A percentile compares a stretch with the other conserved stretches of the same genome.
These are phyloP conservation scores for Poterioochromonas sp. DNA, from an alignment of 352 stramenopile genomes.

Conservation along the genomic window DNA sequence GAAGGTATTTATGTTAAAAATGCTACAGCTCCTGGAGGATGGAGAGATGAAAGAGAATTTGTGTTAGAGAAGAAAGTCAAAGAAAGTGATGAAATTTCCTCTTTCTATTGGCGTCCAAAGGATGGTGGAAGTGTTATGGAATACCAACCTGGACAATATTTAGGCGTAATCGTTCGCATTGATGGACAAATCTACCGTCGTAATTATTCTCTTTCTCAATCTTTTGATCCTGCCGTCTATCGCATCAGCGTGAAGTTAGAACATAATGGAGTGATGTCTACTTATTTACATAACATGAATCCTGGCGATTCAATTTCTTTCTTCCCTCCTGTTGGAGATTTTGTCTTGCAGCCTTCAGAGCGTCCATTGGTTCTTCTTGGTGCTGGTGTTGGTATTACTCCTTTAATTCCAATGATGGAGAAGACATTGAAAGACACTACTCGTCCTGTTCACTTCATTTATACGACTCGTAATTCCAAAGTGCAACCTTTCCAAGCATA, in stretches of 20 bases:
- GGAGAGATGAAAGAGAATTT: background rate
- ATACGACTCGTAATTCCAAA: background rate
- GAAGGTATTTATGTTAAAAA: background rate
- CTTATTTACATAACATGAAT: background rate
- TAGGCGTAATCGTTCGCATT: background rate
- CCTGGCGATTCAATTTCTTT: background rate
- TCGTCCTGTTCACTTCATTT: background rate
- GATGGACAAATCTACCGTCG: background rate
- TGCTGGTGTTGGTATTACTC: constrained; percentile 10
- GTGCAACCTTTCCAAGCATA: background rate
- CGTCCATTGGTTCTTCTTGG: background rate
- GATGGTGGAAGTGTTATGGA: background rate
- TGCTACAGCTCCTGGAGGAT: background rate
- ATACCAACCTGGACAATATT: constrained; percentile 17
- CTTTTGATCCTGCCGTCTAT: background rate
- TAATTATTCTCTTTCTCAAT: background rate
- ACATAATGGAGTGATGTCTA: background rate
- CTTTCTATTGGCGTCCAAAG: background rate
- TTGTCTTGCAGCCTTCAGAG: background rate
- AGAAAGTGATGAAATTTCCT: background rate
- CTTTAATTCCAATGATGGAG: background rate
- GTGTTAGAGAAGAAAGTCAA: background rate
- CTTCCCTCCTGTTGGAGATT: background rate
- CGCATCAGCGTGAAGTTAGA: constrained; percentile 13
- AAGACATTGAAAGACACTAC: background rate